Base-by-base conservation (phyloP, 768 basidiomycete species). In the Suillus bovinus region DNA sequence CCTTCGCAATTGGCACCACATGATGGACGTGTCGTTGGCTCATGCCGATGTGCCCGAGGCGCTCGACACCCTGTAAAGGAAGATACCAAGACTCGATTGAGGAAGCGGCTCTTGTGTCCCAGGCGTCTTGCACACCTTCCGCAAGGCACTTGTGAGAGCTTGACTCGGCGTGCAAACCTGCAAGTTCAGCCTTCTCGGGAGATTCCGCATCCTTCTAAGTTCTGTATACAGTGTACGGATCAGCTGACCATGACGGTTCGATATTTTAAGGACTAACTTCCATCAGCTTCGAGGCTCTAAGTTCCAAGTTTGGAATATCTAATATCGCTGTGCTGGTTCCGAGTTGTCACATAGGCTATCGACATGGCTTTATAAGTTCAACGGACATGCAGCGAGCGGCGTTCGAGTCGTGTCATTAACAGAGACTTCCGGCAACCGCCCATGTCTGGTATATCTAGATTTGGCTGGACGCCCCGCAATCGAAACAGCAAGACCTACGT, bases 101-200 rank as follows among this genome's bases (percentile, higher is more conserved):
- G 49, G 29, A 29, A 50, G 9, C 29, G 10, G 17, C 29, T 50
- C 17, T 29, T 50, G 29, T 31, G 27, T 50, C 17, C 29, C 50
- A 52, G 50, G 50, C 31, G 29, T 52, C 31, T 52, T 33, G 31
- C 50, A 52, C 50, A 33, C 20, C 50, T 52, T 52, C 50, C 17
- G 10, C 10, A 27, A 50, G 49, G 49, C 49, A 29, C 27, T 29
- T 50, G 49, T 50, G 49, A 20, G 49, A 50, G 27, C 49, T 29
- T 50, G 27, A 50, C 49, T 50, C 17, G 24, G 49, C 49, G 49
- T 29, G 49, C 49, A 50, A 31, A 31, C 50, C 50, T 52, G 50
- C 50, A 50, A 50, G 49, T 50, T 50, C 17, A 50, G 29, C 47
- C 20, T 52, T 52, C 29, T 52, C 50, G 49, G 49, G 27, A 50